Evolutionary conservation across 345 rosid genomes (phyloP).

Genomic region (Dipteronia dyeriana): DNA sequence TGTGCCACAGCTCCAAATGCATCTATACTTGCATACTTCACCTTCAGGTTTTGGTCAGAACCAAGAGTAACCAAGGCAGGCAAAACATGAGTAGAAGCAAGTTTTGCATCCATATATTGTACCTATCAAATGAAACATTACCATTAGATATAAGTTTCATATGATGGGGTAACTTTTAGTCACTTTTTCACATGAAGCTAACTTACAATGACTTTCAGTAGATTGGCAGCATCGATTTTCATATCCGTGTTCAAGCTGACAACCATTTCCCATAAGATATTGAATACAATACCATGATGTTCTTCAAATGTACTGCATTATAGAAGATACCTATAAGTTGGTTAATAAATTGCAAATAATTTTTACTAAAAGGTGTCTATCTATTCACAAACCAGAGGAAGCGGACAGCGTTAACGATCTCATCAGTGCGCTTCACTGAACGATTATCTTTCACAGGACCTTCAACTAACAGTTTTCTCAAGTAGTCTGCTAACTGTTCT

Average conservation of each 20-base stretch:
- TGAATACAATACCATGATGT: constrained; percentile 80
- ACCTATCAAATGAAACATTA: constrained; percentile 48
- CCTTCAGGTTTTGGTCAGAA: constrained; percentile 86
- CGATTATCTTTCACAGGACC: constrained; percentile 56
- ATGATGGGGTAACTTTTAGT: constrained; percentile 11
- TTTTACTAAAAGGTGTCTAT: constrained; percentile 6
- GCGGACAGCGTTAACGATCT: constrained; percentile 78
- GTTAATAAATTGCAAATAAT: constrained; percentile 16
- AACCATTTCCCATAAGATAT: constrained; percentile 96
- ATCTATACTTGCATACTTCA: constrained; percentile 93
- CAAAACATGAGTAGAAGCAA: constrained; percentile 75
- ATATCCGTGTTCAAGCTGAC: constrained; percentile 74
- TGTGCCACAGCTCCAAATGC: constrained; percentile 97
- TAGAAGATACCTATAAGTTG: constrained; percentile 28
- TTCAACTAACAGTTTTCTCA: constrained; percentile 76
- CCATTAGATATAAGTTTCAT: neutral
- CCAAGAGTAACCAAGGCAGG: constrained; percentile 97
- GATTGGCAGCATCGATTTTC: constrained; percentile 77
- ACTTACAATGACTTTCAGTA: constrained; percentile 85
- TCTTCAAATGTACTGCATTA: constrained; percentile 74
- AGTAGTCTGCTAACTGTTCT: constrained; percentile 64
- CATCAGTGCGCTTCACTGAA: constrained; percentile 46
- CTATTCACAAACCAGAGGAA: constrained; percentile 77
- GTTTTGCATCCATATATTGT: constrained; percentile 77
- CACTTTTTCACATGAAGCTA: constrained; percentile 21